These are phyloP conservation scores for Suhomyces canberraensis DNA, from an alignment of 805 yeast species.

Conservation along the genomic window DNA sequence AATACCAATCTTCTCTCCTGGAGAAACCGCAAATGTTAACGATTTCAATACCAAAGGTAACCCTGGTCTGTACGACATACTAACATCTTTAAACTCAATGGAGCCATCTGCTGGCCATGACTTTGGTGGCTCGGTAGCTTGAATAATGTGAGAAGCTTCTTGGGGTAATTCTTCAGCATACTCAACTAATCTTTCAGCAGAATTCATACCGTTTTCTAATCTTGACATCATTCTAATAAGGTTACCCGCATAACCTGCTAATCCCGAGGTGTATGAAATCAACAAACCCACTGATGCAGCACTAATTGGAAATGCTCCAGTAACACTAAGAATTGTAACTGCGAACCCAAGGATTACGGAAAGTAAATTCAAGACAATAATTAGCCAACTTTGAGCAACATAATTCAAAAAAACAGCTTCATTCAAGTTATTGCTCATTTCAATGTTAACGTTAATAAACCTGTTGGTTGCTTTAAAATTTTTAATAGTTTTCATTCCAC, in stretches of 20 bases:
- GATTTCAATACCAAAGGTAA: slow-evolving; percentile 12
- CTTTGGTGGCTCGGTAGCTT: slow-evolving; percentile 40
- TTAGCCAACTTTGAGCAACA: slow-evolving; percentile 72
- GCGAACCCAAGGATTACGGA: slow-evolving; percentile 40
- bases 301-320: slow-evolving; percentile 46
- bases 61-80: slow-evolving; percentile 10
- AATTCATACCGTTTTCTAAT: slow-evolving; percentile 72
- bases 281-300: slow-evolving; percentile 68
- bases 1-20: slow-evolving; percentile 16
- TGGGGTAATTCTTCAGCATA: slow-evolving; percentile 50
- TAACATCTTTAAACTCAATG: slow-evolving; percentile 8
- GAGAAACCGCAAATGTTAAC: slow-evolving; percentile 6
- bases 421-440: slow-evolving; percentile 55
- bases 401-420: slow-evolving; percentile 61
- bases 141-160: slow-evolving; percentile 59
- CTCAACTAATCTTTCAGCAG: slow-evolving; percentile 54
- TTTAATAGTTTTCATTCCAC: slow-evolving; percentile 63
- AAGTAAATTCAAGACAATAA: slow-evolving; percentile 54
- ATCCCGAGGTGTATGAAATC: slow-evolving; percentile 53
- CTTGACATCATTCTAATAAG: slow-evolving; percentile 63
- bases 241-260: slow-evolving; percentile 49
- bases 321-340: slow-evolving; percentile 55
- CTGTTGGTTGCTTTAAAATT: slow-evolving; percentile 47
- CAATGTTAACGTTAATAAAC: slow-evolving; percentile 48
- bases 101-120: slow-evolving; percentile 45